phyloP scores from a whole-genome alignment of 805 yeast genomes.

The Saccharomyces mikatae region DNA sequence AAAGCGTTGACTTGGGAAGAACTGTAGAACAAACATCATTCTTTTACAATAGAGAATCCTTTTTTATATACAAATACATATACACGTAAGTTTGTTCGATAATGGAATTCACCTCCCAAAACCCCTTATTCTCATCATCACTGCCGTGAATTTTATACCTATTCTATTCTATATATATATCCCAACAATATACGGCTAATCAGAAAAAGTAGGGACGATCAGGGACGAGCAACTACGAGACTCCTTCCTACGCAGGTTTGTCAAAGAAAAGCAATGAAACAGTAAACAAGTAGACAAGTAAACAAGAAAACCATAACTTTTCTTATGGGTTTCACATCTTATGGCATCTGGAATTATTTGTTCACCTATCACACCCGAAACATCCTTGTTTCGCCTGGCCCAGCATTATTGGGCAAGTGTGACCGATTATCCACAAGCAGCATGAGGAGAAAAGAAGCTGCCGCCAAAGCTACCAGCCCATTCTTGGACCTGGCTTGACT shows the following conservation, averaged over 20 bases:
- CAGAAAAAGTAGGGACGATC: not conserved
- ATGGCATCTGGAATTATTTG: too few species aligned
- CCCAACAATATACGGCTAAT: not conserved
- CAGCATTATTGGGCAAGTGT: not conserved
- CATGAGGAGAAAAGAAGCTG: not conserved
- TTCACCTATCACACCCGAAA: not conserved
- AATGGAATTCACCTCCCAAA: not conserved
- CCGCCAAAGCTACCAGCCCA: not conserved
- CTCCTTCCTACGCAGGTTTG: not conserved
- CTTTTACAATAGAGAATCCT: not conserved
- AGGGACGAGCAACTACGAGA: not conserved
- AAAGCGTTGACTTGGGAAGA: not conserved
- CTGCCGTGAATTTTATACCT: not conserved
- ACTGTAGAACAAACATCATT: not conserved
- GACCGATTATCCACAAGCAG: not conserved
- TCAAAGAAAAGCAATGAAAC: too few species aligned
- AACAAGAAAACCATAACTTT: not conserved
- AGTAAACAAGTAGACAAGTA: too few species aligned
- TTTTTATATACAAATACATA: not conserved
- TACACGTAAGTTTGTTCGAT: not conserved
- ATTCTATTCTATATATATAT: not conserved
- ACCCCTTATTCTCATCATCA: not conserved
- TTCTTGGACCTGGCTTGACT: not conserved
- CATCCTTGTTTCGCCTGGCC: not conserved
- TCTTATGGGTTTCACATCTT: not conserved